A percentile compares a stretch with the other conserved stretches of the same genome.
Conservation (phyloP, 2,329 filamentous ascomycete genomes). For the Botrytis cinerea region DNA sequence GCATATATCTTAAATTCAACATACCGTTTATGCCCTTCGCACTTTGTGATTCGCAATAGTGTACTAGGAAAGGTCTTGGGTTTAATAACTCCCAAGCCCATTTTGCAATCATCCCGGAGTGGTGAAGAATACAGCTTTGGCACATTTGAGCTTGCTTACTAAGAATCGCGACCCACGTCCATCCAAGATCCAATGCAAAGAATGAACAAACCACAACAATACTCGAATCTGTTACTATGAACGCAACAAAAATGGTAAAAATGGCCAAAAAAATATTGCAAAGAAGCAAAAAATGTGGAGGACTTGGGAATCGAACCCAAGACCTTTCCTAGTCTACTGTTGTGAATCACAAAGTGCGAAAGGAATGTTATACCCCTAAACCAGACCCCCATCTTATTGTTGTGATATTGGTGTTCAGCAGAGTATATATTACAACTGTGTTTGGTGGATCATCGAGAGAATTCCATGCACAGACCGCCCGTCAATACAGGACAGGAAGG, state of each 20-base stretch:
- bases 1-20: no score
- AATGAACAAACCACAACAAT: not conserved
- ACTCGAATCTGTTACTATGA: not conserved
- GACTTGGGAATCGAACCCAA: conserved; percentile 46
- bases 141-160: not conserved
- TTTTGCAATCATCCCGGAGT: not conserved
- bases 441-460: no score
- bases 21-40: conserved; percentile 40
- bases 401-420: fast-evolving
- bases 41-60: conserved; percentile 25
- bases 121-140: not conserved
- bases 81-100: conserved; percentile 44
- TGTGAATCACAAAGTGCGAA: conserved; percentile 39
- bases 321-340: conserved; percentile 43
- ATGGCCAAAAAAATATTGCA: not conserved
- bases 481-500: no score
- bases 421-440: not conserved
- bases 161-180: not conserved
- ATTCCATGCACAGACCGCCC: not conserved
- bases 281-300: conserved; percentile 38
- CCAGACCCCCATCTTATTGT: conserved; percentile 38
- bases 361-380: conserved; percentile 46
- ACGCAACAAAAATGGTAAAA: not conserved
- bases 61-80: conserved; percentile 45
- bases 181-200: not conserved